Conservation (phyloP, 192 early-diverging fungal species). For the Umbelopsis vinacea region DNA sequence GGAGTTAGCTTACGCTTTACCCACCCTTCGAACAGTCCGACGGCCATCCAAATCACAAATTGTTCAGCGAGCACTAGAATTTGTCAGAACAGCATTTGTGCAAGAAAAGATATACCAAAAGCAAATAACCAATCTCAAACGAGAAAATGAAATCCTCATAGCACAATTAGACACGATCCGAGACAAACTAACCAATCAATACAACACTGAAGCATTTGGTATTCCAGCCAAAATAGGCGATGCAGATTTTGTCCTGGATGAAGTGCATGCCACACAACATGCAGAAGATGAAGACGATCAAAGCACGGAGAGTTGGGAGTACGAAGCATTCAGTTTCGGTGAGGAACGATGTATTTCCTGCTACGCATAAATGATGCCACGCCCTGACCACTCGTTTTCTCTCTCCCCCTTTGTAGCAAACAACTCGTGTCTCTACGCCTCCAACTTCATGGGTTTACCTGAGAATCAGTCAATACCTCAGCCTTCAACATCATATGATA, state of each 20-base stretch:
- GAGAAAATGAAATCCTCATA: constrained; percentile 14
- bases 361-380: neutral
- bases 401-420: neutral
- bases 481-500: constrained; percentile 1
- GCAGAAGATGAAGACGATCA: constrained; percentile 18
- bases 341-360: neutral
- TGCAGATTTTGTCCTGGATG: constrained; percentile 6
- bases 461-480: neutral
- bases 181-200: constrained; percentile 5
- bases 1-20: constrained; percentile 73
- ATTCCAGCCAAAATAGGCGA: constrained; percentile 1
- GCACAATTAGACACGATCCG: constrained; percentile 5
- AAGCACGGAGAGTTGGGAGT: constrained; percentile 19
- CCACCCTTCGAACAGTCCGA: constrained; percentile 66
- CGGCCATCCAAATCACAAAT: constrained; percentile 79
- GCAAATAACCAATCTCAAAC: constrained; percentile 15
- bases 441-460: neutral
- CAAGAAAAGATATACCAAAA: constrained; percentile 17
- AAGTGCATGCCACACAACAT: neutral
- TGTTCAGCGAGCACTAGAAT: constrained; percentile 75
- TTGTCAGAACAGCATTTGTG: constrained; percentile 32
- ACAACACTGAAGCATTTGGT: constrained; percentile 7
- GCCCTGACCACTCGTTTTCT: constrained; percentile 1
- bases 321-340: neutral
- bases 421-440: neutral